These are phyloP conservation scores for Lentinus tigrinus DNA, from an alignment of 768 basidiomycete genomes.

Conservation along the genomic window DNA sequence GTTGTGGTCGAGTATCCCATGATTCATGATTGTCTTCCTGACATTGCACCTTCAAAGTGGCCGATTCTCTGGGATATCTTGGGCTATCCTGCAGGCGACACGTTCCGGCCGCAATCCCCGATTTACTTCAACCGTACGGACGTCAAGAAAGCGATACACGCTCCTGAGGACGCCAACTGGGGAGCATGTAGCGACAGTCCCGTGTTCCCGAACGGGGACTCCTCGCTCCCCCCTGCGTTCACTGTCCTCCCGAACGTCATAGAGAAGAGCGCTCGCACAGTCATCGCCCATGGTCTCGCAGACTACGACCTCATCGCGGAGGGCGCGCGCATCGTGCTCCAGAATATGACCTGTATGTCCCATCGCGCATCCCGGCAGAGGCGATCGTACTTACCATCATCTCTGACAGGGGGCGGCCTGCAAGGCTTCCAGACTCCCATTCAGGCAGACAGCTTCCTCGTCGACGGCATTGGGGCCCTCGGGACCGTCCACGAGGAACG, in stretches of 20 bases:
- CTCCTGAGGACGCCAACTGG: constrained; percentile 61
- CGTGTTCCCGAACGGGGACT: constrained; percentile 58
- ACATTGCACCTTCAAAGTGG: too few species aligned
- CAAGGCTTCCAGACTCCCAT: constrained; percentile 79
- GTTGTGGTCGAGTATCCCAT: constrained; percentile 11
- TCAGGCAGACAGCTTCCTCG: constrained; percentile 60
- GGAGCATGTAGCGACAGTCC: constrained; percentile 47
- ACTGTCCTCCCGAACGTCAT: constrained; percentile 73
- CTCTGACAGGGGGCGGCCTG: constrained; percentile 51
- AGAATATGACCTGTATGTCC: constrained; percentile 27
- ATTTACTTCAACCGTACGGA: constrained; percentile 70
- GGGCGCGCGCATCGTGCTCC: constrained; percentile 43
- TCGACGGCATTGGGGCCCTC: constrained; percentile 67
- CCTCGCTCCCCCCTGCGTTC: constrained; percentile 59
- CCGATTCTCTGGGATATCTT: constrained; percentile 79
- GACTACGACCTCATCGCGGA: constrained; percentile 75
- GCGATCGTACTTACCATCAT: constrained; percentile 2
- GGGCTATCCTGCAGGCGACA: constrained; percentile 57
- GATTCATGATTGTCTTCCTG: too few species aligned
- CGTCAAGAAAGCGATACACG: constrained; percentile 72
- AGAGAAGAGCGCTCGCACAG: constrained; percentile 65
- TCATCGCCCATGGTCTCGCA: constrained; percentile 70
- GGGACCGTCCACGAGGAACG: constrained; percentile 68
- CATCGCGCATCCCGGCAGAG: neutral
- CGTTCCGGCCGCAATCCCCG: constrained; percentile 50